Base-by-base conservation (phyloP, 2,329 filamentous ascomycete species). In the Colletotrichum zoysiae region DNA sequence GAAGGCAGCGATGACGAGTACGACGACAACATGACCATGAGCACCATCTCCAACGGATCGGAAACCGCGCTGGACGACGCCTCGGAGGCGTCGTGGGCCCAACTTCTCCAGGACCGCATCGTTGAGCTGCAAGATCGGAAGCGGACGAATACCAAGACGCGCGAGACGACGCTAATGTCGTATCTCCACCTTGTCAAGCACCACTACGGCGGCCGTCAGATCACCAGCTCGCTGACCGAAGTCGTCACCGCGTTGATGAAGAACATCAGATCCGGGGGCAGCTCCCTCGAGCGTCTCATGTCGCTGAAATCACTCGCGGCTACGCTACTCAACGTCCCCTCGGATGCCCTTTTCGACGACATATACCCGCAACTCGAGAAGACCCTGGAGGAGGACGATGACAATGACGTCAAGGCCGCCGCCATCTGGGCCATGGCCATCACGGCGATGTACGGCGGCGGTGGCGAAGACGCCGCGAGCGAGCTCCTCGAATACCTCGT, bases 381-480 rank as follows among this genome's bases (percentile, higher is more conserved):
- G 35, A 86, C 87, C 3, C 90, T 93, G 75, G 87, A 90, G 42
- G 91, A 95, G 74, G 91, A 91, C 5, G 87, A 90, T 3, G 90
- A 91, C 26, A 84, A 87, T 55, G 79, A 86, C 1, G 84, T 91
- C 74, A 95, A 95, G 80, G 86, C 88, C 30, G 89, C 88, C 26
- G 91, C 93, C 0, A 91, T 97, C n/a, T 89, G 92, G 77, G 88
- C 92, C 16, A 87, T 97, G 65, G 88, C 90, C 46, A 87, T 92
- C n/a, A 89, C 90, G 33, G 89, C 92, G 1, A 89, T 93, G 75
- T 95, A 94, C 76, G 93, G 92, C 20, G 94, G 94, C 2, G 93
- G 92, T 1, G 88, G 89, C 6, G 86, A 89, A 40, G 89, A 91
- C 42, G 91, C 90, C 26, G 89, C 91, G 0, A 84, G 92, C 51